Evolutionary conservation across 2,329 filamentous ascomycete genomes (phyloP), one percentile per base, ranked within the genome.

Genomic region (Coniosporium tulheliwenetii): DNA sequence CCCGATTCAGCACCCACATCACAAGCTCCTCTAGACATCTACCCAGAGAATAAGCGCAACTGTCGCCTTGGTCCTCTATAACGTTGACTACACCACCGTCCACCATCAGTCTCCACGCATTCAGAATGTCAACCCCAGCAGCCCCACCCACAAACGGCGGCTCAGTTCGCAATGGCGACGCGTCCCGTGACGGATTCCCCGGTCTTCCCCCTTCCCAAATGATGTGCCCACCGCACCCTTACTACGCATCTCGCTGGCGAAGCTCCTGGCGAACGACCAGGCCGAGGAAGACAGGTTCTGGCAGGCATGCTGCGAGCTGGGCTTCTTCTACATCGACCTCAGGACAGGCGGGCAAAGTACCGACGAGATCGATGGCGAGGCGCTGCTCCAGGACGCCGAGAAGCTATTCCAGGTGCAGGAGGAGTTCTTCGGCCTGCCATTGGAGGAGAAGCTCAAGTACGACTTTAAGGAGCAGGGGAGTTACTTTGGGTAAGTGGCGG

Each of bases 271-370:
- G 10, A 44, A 50, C 10, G 56, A 65, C 39, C 2, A 39, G 9
- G 48, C 47, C 16, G 63, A 64, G 38, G 47, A 57, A 44, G 51
- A 60, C 13, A 49, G 55, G 12, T 58, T 62, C 30, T 64, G 61
- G 49, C 45, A 59, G 36, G 61, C 62, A 5, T 65, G 61, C 48
- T 60, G 60, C 40, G 62, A 71, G 2, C 56, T 74, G 1, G 71
- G 71, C 1, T 75, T 75, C 56, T 75, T 74, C 56, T 75, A 75
- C 46, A 58, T 75, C 5, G 67, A 74, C 46, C 52, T 74, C 2
- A 54, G 58, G 15, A 51, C 16, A 12, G 30, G 30, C n/a, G 32
- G 36, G 19, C 10, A 19, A 3, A 15, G 29, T 37, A 33, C 15
- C 14, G 37, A 29, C 15, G 14, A 15, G 8, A 40, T 56, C 19